phyloP scores from a whole-genome alignment of 345 rosid genomes.

The Moricandia arvensis region DNA sequence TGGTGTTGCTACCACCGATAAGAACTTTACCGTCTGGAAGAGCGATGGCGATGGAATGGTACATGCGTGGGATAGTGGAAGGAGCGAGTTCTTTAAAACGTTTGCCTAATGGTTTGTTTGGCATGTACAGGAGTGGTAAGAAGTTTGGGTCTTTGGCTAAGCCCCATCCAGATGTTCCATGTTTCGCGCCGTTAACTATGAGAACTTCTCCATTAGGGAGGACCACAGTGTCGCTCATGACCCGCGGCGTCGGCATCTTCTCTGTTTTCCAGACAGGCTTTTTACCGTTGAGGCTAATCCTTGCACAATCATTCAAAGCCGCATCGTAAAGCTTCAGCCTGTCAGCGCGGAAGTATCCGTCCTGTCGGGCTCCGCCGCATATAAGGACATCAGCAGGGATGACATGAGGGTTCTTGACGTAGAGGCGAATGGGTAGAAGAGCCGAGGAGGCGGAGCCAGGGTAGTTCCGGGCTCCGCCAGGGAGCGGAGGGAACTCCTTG shows the following conservation, averaged over 20 bases:
- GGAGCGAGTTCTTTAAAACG: constrained; percentile 46
- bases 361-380: constrained; percentile 55
- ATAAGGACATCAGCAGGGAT: constrained; percentile 56
- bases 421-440: constrained; percentile 59
- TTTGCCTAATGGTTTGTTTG: constrained; percentile 14
- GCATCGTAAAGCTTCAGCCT: constrained; percentile 1
- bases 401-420: neutral
- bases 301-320: constrained; percentile 61
- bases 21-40: constrained; percentile 60
- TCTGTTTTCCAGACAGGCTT: constrained; percentile 56
- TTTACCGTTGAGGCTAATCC: constrained; percentile 45
- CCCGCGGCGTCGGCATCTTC: constrained; percentile 65
- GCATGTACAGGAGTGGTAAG: constrained; percentile 47
- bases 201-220: constrained; percentile 73
- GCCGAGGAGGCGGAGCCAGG: constrained; percentile 64
- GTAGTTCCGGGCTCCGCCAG: constrained; percentile 73
- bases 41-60: constrained; percentile 50
- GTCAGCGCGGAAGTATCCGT: constrained; percentile 43
- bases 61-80: constrained; percentile 54
- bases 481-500: constrained; percentile 59
- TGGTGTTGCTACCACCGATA: constrained; percentile 67
- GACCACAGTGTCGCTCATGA: constrained; percentile 66
- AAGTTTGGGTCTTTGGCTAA: constrained; percentile 58
- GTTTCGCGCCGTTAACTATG: constrained; percentile 62
- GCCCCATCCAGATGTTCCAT: constrained; percentile 64